Evolutionary conservation across 108 stramenopile species (phyloP), one percentile per base, ranked within the genome.

Genomic region (Schizochytrium sp.): DNA sequence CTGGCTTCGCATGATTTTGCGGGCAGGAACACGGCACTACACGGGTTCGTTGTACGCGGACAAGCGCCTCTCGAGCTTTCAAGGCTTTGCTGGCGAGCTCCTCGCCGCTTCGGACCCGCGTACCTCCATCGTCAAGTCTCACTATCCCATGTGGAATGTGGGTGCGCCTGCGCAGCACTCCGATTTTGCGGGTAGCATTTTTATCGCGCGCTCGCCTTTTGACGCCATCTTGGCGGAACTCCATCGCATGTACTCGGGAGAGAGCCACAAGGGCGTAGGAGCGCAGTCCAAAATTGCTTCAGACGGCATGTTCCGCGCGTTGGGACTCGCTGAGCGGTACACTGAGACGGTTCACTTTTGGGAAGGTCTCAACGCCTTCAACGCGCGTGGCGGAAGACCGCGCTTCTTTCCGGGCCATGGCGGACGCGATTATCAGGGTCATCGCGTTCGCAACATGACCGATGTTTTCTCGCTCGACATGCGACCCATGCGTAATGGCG

Each of bases 151-250:
- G 76, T 83, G 76, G 76, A 83, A 34, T 12, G n/a, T 18, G 16
- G 76, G 76, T 18, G 51, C 45, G n/a, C 76, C 76, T 53, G 51
- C 45, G n/a, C 19, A 83, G 51, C 12, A 6, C 25, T 18, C 48
- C 48, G 18, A 21, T 6, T 83, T 83, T 23, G 51, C 44, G 10
- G 51, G 48, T 6, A 16, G 43, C n/a, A 83, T 83, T 4, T 53
- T 83, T 53, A 55, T 83, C 0, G 6, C 28, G n/a, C 45, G 76
- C 4, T 8, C 76, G 6, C 76, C 76, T 4, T 34, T 83, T 8
- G 76, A 83, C 51, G 45, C 76, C 19, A 83, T 83, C 76, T 34
- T 83, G 51, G 76, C 76, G 48, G 76, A 83, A 23, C 76, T 83
- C 14, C 12, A 83, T 83, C 76, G 76, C 76, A 34, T 83, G 1